Evolutionary conservation across 2,329 filamentous ascomycete species (phyloP), one percentile per base, ranked within the genome.

Genomic region (Ascochyta koolunga): DNA sequence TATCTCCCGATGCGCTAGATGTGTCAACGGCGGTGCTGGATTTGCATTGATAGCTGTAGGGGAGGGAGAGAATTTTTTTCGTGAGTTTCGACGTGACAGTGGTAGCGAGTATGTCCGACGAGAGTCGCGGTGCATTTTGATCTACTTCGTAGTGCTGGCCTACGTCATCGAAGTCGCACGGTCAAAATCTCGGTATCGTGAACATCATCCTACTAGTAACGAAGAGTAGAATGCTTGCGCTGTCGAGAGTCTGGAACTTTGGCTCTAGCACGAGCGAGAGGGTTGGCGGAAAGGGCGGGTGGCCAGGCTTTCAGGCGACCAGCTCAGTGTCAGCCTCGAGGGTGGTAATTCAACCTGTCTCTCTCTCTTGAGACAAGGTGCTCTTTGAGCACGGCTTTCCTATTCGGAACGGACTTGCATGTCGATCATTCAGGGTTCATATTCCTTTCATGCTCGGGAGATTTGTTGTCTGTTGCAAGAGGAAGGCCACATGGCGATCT

Each of bases 391-490:
- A 9, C 35, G 40, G 24, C 35, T 50, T 46, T 50, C 46, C 40
- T 45, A 10, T 50, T 50, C 15, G 18, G 36, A 54, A 25, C 9
- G 15, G 22, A 21, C 40, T 27, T 50, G 46, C 45, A 42, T 46
- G 51, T 46, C 51, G 51, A 54, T 50, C 51, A 32, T 50, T 8
- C 31, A 25, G 43, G 51, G 45, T 37, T 54, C 11, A 21, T 50
- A 19, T 50, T 54, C 46, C 45, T 49, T 49, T 54, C 40, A 40
- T 11, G 35, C 33, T 49, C 51, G 51, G 50, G 40, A 44, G 21
- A 43, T 48, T 36, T 36, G 27, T 16, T 24, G 29, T 9, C 35
- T 15, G 24, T 21, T 38, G 16, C 39, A 48, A 44, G 5, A 49
- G 39, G 51, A 38, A 49, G 44, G 39, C 35, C 29, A n/a, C 31